These are phyloP conservation scores for Backusella morwellensis DNA, from an alignment of 192 early-diverging fungal genomes.

Conservation along the genomic window DNA sequence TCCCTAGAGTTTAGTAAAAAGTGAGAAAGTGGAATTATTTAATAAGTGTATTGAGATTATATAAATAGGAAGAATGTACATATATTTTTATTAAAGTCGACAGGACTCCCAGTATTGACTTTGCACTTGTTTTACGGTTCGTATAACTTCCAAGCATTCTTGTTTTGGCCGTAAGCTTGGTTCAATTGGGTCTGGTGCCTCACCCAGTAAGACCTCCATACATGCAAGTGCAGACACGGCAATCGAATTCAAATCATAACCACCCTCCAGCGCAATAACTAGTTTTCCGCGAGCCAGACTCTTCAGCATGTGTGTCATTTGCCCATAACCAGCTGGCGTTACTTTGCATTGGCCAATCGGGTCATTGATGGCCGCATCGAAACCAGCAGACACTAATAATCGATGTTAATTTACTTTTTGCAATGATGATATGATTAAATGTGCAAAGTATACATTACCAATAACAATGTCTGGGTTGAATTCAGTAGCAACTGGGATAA, in stretches of 20 bases:
- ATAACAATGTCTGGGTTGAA: slow-evolving; percentile 83
- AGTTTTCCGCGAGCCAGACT: slow-evolving; percentile 66
- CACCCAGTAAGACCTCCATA: slow-evolving; percentile 66
- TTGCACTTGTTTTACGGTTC: slow-evolving; percentile 47
- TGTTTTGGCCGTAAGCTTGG: slow-evolving; percentile 37
- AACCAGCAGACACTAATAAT: slow-evolving; percentile 76
- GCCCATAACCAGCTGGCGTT: slow-evolving; percentile 77
- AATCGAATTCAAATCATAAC: slow-evolving; percentile 80
- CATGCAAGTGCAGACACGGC: slow-evolving; percentile 76
- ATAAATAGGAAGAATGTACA: neutral
- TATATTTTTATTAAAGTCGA: neutral
- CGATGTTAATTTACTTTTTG: neutral
- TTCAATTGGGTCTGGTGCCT: slow-evolving; percentile 44
- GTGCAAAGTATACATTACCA: slow-evolving; percentile 24
- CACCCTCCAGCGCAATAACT: slow-evolving; percentile 82
- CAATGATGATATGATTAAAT: neutral
- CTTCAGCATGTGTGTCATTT: slow-evolving; percentile 85
- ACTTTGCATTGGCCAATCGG: slow-evolving; percentile 81
- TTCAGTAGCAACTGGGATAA: slow-evolving; percentile 83
- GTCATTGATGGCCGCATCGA: slow-evolving; percentile 86
- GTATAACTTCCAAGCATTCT: slow-evolving; percentile 45
- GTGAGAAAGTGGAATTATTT: too few species aligned
- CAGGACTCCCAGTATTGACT: slow-evolving; percentile 43
- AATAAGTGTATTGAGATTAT: neutral
- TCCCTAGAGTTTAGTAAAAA: too few species aligned